These are phyloP conservation scores for Tylopilus sp. DNA, from an alignment of 768 basidiomycete genomes.

Conservation along the genomic window DNA sequence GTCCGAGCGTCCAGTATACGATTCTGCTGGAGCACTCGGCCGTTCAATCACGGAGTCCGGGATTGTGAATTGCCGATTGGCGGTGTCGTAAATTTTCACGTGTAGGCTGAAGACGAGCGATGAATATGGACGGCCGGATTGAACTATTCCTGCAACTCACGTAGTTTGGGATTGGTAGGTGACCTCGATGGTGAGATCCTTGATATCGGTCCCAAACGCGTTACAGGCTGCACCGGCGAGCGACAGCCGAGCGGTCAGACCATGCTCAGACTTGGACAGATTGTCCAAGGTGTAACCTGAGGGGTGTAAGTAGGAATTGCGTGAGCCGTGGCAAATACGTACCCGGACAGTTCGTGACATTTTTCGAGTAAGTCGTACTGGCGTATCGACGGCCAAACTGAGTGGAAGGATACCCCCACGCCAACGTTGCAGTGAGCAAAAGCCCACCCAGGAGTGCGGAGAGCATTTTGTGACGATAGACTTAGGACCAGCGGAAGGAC, in stretches of 20 bases:
- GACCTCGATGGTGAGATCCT: conserved; percentile 59
- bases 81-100: conserved; percentile 64
- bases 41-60: conserved; percentile 51
- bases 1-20: conserved; percentile 46
- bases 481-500: not conserved
- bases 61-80: conserved; percentile 60
- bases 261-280: conserved; percentile 41
- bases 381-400: conserved; percentile 4
- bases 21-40: conserved; percentile 34
- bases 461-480: not conserved
- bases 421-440: conserved; percentile 1
- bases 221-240: conserved; percentile 59
- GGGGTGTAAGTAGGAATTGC: not conserved
- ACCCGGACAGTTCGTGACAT: conserved; percentile 34
- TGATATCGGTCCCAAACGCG: conserved; percentile 60
- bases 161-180: conserved; percentile 57
- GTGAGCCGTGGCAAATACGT: not conserved
- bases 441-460: conserved; percentile 6
- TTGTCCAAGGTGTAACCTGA: conserved; percentile 54
- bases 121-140: not conserved
- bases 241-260: conserved; percentile 52
- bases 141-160: conserved; percentile 26
- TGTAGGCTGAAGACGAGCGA: conserved; percentile 44
- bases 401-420: conserved; percentile 6
- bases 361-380: conserved; percentile 21